Percentiles rank a stretch among this genome's conserved stretches.
phyloP scores from a whole-genome alignment of 768 basidiomycete species.

The Amanita polypyramis region DNA sequence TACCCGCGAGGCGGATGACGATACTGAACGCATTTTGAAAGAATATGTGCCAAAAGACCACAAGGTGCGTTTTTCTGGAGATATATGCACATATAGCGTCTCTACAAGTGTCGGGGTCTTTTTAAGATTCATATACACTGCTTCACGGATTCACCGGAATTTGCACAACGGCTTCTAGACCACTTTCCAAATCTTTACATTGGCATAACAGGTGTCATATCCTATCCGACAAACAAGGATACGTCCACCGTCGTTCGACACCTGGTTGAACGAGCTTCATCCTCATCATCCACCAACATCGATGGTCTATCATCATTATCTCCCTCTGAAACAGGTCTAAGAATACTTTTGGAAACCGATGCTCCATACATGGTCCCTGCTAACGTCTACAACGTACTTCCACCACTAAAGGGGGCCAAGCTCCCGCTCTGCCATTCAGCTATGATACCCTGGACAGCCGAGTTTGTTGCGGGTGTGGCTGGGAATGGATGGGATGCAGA shows the following conservation, averaged over 20 bases:
- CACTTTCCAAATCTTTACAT: conserved; percentile 79
- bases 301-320: conserved; percentile 16
- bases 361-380: conserved; percentile 82
- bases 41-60: conserved; percentile 65
- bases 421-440: conserved; percentile 67
- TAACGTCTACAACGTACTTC: conserved; percentile 54
- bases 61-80: conserved; percentile 28
- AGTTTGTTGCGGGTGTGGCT: conserved; percentile 48
- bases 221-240: conserved; percentile 65
- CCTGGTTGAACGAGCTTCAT: conserved; percentile 8
- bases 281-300: not conserved
- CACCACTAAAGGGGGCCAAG: conserved; percentile 41
- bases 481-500: conserved; percentile 41
- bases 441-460: conserved; percentile 82
- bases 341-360: conserved; percentile 73
- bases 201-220: conserved; percentile 79
- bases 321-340: conserved; percentile 12
- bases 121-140: conserved; percentile 77
- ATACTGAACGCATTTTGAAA: conserved; percentile 71
- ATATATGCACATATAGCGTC: not conserved
- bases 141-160: conserved; percentile 73
- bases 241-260: conserved; percentile 58
- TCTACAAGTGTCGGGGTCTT: not conserved
- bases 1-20: conserved; percentile 77
- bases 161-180: conserved; percentile 58